Percentiles rank a stretch among this genome's conserved stretches.
These are phyloP conservation scores for Lyophyllum decastes DNA, from an alignment of 768 basidiomycete genomes.

Conservation along the genomic window DNA sequence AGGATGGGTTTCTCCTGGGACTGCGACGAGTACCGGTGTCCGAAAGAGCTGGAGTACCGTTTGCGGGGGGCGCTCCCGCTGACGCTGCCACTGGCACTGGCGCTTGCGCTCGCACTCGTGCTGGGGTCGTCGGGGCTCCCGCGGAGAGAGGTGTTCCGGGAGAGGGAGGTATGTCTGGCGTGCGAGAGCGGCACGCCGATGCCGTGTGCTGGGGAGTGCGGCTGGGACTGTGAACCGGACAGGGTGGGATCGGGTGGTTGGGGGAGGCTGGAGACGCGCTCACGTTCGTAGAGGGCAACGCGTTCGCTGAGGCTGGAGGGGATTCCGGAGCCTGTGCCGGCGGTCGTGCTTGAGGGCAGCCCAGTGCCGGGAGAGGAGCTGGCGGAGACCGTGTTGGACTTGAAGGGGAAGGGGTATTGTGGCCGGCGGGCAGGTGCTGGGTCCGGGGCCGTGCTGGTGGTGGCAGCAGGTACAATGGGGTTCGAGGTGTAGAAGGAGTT, in stretches of 20 bases:
- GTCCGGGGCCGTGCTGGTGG: neutral
- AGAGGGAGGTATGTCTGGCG: slow-evolving; percentile 2
- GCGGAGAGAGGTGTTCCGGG: slow-evolving; percentile 3
- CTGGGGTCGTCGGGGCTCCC: slow-evolving; percentile 10
- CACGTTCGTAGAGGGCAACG: slow-evolving; percentile 12
- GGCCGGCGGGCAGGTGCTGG: slow-evolving; percentile 4
- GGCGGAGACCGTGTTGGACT: slow-evolving; percentile 28
- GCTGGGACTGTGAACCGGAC: neutral
- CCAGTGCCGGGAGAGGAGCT: slow-evolving; percentile 11
- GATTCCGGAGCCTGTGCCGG: slow-evolving; percentile 2
- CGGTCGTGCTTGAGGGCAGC: neutral
- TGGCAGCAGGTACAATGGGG: neutral
- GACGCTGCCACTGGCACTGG: slow-evolving; percentile 1
- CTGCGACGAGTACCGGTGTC: slow-evolving; percentile 58
- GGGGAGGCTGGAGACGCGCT: slow-evolving; percentile 10
- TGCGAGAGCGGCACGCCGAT: neutral
- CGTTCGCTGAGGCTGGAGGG: slow-evolving; percentile 11
- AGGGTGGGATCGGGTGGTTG: neutral
- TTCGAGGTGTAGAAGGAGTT: slow-evolving; percentile 18
- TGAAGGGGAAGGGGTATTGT: slow-evolving; percentile 27
- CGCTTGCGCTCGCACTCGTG: slow-evolving; percentile 1
- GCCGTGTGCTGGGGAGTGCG: neutral
- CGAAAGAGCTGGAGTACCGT: slow-evolving; percentile 79
- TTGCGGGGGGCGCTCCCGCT: slow-evolving; percentile 36
- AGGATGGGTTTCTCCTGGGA: too few relatives aligned